Base-by-base conservation (phyloP, 129 eudicot species). In the Apium graveolens region DNA sequence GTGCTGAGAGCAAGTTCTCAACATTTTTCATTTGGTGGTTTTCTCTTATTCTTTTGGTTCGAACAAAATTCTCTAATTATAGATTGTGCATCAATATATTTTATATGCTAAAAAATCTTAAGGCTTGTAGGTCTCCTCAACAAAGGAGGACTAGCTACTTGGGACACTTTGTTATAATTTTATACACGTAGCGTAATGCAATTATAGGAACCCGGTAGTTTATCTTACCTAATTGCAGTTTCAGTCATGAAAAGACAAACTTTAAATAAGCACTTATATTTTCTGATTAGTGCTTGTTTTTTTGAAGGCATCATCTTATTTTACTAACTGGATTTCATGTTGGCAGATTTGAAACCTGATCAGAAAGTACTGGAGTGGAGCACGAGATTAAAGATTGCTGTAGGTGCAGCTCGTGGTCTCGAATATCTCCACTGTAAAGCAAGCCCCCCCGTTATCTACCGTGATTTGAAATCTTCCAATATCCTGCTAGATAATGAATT, bases 391-490 rank as follows among this genome's bases (percentile, higher is more conserved):
- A 94, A 89, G 83, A 89, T 94, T 68, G 98, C 98, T 34, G 86
- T 86, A 57, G 97, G 93, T 68, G 91, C 97, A 29, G 98, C 98
- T 41, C 90, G 91, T 70, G 98, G 98, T 29, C 89, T 94, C 12
- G 93, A 89, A 69, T 89, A 94, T 76, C 98, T 94, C 21, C 98
- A 94, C 39, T 89, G 97, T 81, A 66, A 76, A 85, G 91, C 97
- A 43, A 90, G 92, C 68, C 98, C 98, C 10, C 96, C 98, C 2
- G 98, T 93, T 48, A 93, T 93, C 34, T 93, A 93, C 68, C 98
- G 98, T 70, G 98, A 93, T 82, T 60, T 94, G 79, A 94, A 94
- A 77, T 94, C 98, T 45, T 92, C 98, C 72, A 94, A 94, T 73
- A 94, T 94, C 83, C 88, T 94, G 65, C 75, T 93, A 80, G 98